Evolutionary conservation across 2,329 filamentous ascomycete species (phyloP).

Genomic region (Alternaria sp.): DNA sequence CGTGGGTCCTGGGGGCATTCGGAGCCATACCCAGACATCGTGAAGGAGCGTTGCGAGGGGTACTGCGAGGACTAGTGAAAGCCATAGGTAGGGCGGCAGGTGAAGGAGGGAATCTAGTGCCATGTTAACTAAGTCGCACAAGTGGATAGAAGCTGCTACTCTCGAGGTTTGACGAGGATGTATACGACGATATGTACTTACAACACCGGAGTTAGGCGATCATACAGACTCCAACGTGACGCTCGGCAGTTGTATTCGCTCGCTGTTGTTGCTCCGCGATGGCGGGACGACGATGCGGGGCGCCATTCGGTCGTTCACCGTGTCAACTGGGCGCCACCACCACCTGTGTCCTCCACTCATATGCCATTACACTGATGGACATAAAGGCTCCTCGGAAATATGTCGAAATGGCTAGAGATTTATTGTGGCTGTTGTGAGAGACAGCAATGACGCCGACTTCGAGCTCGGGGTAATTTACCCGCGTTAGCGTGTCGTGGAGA

Average conservation of each 20-base stretch:
- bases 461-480: neutral
- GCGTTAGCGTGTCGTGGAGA: neutral
- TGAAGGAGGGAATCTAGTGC: slow-evolving; percentile 30
- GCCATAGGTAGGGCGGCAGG: slow-evolving; percentile 30
- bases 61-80: slow-evolving; percentile 35
- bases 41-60: slow-evolving; percentile 33
- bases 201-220: slow-evolving; percentile 2
- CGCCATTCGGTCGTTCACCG: slow-evolving; percentile 1
- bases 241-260: slow-evolving; percentile 30
- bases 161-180: neutral
- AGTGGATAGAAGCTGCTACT: neutral
- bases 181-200: slow-evolving; percentile 1
- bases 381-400: neutral
- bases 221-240: slow-evolving; percentile 8
- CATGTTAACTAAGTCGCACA: slow-evolving; percentile 22
- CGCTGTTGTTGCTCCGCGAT: slow-evolving; percentile 21
- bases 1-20: slow-evolving; percentile 57
- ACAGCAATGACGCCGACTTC: neutral
- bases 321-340: neutral
- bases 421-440: neutral
- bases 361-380: neutral
- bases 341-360: neutral
- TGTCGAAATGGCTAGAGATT: neutral
- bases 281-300: slow-evolving; percentile 17
- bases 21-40: slow-evolving; percentile 38